Conservation (phyloP, 1,284 basidiomycete genomes). For the Taiwanofungus camphoratus region DNA sequence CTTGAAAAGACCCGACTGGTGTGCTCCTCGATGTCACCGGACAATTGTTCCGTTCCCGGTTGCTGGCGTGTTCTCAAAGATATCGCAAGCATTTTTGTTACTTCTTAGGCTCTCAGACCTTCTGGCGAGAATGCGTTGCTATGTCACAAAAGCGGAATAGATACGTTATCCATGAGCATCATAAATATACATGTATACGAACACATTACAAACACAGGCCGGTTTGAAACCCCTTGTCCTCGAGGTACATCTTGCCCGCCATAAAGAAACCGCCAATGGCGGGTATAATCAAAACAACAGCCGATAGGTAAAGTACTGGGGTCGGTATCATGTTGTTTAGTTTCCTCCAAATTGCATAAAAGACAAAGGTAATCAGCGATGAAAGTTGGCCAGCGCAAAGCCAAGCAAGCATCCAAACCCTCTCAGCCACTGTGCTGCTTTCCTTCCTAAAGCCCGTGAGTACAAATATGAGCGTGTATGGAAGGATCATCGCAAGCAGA, state of each 20-base stretch:
- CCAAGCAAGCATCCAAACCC: constrained; percentile 7
- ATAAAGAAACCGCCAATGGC: constrained; percentile 4
- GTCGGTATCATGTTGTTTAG: constrained; percentile 1
- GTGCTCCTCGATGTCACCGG: no score
- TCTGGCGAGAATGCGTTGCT: no score
- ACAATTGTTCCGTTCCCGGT: no score
- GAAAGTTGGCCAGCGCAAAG: constrained; percentile 1
- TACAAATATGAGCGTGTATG: constrained; percentile 2
- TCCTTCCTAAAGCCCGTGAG: constrained; percentile 1
- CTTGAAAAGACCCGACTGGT: no score
- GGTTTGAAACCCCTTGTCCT: background rate
- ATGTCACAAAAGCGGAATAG: no score
- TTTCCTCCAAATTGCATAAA: constrained; percentile 2
- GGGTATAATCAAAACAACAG: background rate
- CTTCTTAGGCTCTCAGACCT: no score
- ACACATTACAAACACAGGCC: no score
- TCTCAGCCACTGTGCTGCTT: constrained; percentile 4
- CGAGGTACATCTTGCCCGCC: constrained; percentile 5
- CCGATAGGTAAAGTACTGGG: background rate
- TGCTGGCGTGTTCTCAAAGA: no score
- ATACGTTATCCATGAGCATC: no score
- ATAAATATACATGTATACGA: no score
- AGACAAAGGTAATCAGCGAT: background rate
- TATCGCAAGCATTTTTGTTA: no score
- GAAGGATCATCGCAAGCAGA: constrained; percentile 2